These are phyloP conservation scores for Ampelocalamus luodianensis DNA, from an alignment of 176 grass and related monocot genomes.

Conservation along the genomic window DNA sequence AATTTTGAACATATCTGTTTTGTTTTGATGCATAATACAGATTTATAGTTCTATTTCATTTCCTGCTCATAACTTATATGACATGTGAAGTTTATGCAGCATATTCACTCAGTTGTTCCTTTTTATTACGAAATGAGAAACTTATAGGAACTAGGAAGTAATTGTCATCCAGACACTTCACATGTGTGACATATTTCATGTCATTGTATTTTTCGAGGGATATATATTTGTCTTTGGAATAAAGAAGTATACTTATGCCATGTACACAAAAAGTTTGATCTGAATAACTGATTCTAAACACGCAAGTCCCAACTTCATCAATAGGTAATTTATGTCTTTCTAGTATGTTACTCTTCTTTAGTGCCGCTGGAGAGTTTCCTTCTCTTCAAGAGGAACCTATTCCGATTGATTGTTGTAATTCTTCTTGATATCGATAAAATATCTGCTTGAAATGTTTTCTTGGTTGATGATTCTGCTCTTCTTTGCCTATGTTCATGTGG, in stretches of 20 bases:
- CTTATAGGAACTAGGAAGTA: neutral
- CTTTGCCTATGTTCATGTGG: neutral
- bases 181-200: neutral
- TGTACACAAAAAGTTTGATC: neutral
- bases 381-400: neutral
- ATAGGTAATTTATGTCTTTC: neutral
- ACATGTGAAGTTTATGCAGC: neutral
- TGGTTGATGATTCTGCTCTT: neutral
- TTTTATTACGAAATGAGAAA: neutral
- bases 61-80: conserved; percentile 3
- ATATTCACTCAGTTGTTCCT: neutral
- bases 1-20: neutral
- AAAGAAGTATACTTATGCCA: neutral
- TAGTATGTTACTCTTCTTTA: neutral
- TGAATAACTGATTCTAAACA: neutral
- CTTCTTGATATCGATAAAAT: neutral
- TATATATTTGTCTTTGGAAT: neutral
- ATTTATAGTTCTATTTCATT: neutral
- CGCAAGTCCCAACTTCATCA: neutral
- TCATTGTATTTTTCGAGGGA: neutral
- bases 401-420: neutral
- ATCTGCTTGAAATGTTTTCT: conserved; percentile 16
- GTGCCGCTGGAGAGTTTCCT: neutral
- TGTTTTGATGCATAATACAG: neutral
- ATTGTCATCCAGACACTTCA: neutral